Evolutionary conservation across 2,329 filamentous ascomycete genomes (phyloP), one percentile per base, ranked within the genome.

Genomic region (Penicillium sp.): DNA sequence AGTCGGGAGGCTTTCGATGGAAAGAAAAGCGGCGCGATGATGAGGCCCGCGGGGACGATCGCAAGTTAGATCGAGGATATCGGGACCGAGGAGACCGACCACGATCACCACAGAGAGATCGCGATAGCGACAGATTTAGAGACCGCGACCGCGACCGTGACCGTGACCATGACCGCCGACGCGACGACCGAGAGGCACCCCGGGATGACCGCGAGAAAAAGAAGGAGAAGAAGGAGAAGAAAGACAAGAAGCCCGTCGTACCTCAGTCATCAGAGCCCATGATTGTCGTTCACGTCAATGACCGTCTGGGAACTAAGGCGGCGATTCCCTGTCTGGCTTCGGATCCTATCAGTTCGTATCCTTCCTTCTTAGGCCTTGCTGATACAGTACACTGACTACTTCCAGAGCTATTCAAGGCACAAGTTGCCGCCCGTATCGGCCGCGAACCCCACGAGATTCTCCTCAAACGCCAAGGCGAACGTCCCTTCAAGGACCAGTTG

Each of bases 241-340:
- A 69, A 47, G 36, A 39, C 2, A 69, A 69, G 56, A 64, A 65
- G n/a, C 58, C 64, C 0, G 61, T 68, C 7, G 56, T 70, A 28
- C 66, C 75, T 7, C 66, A 71, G 56, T 72, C 69, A 36, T 74
- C 79, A 6, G 88, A 95, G 67, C 87, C 90, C 51, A 95, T 96
- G 88, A 96, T 97, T 61, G 84, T 95, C 47, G 92, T 97, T 16
- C 85, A 93, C 65, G 85, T 97, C 67, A 97, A 97, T 70, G 93
- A 97, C 73, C 84, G 93, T n/a, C 78, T 97, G 33, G 93, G 93
- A 12, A 96, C 93, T n/a, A 96, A 96, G 67, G 90, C 92, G 15
- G 88, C 89, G 47, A 94, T 97, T 58, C 93, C 93, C 0, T 96
- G 92, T 70, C 79, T 96, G 52, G 86, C 89, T 0, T 88, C 85